Percentiles rank a stretch among this genome's conserved stretches.
Evolutionary conservation across 1,284 basidiomycete genomes (phyloP).

Genomic region (Ceraceosorus guamensis): DNA sequence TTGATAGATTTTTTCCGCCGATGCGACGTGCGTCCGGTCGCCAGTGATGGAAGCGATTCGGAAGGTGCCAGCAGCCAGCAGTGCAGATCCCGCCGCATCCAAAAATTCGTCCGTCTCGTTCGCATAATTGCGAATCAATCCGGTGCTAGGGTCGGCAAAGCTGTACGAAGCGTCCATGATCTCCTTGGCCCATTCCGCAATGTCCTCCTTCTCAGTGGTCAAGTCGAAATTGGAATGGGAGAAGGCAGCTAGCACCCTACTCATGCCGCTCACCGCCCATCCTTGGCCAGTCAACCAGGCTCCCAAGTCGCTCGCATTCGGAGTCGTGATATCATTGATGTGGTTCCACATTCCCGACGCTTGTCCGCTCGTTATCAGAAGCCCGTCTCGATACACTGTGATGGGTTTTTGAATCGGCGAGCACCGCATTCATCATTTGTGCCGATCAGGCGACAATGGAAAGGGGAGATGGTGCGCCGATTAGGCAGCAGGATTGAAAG

Average conservation of each 20-base stretch:
- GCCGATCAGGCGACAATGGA: no score
- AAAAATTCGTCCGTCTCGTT: conserved; percentile 29
- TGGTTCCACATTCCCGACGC: conserved; percentile 43
- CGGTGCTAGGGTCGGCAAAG: conserved; percentile 53
- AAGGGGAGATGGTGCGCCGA: no score
- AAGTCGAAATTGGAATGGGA: conserved; percentile 59
- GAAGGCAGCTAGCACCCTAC: conserved; percentile 71
- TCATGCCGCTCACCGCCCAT: conserved; percentile 78
- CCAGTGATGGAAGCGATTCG: conserved; percentile 35
- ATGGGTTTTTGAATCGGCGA: not conserved
- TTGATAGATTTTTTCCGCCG: not conserved
- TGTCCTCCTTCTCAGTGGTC: conserved; percentile 57
- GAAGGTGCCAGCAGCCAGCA: conserved; percentile 39
- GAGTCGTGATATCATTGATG: conserved; percentile 23
- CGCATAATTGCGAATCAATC: conserved; percentile 36
- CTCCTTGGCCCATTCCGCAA: conserved; percentile 63
- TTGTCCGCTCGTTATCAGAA: conserved; percentile 56
- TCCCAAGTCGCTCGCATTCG: conserved; percentile 45
- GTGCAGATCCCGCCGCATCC: conserved; percentile 34
- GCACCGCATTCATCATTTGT: not conserved
- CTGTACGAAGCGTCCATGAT: conserved; percentile 66
- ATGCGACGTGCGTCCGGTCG: conserved; percentile 15
- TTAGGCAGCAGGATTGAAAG: no score
- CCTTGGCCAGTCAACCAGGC: conserved; percentile 68
- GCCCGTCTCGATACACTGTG: conserved; percentile 57